These are phyloP conservation scores for Metarhizium album DNA, from an alignment of 2,329 filamentous ascomycete species.

Conservation along the genomic window DNA sequence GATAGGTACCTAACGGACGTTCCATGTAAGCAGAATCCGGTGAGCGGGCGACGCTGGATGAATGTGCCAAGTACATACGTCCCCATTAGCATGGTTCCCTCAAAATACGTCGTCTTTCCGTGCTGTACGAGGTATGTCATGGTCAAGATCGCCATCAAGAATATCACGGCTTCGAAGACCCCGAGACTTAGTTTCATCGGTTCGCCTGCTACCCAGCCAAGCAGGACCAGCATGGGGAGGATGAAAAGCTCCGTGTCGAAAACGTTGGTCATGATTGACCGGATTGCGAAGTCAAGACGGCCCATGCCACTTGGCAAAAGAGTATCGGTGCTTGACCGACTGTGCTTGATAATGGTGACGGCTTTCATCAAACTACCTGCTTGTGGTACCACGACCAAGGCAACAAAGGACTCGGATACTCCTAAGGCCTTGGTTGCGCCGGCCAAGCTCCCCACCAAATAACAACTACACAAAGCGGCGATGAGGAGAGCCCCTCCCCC, in stretches of 20 bases:
- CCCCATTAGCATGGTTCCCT: conserved; percentile 11
- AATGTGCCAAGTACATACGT: conserved; percentile 7
- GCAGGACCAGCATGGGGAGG: conserved; percentile 4
- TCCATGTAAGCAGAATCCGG: background rate
- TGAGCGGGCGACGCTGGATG: background rate
- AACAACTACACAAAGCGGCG: background rate
- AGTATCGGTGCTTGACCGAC: background rate
- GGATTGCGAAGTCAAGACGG: conserved; percentile 5
- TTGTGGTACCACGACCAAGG: conserved; percentile 3
- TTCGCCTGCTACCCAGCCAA: conserved; percentile 3
- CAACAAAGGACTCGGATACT: conserved; percentile 3
- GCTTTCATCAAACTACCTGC: conserved; percentile 3
- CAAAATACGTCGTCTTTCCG: conserved; percentile 11
- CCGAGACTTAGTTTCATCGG: conserved; percentile 9
- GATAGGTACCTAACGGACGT: conserved; percentile 6
- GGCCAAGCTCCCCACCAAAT: background rate
- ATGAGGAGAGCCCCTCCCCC: background rate
- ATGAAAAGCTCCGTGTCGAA: conserved; percentile 6
- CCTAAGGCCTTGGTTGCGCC: background rate
- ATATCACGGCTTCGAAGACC: conserved; percentile 9
- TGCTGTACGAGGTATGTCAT: conserved; percentile 10
- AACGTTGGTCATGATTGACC: conserved; percentile 6
- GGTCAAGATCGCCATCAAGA: conserved; percentile 9
- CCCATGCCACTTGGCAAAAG: conserved; percentile 3
- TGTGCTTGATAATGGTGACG: conserved; percentile 3